Percentiles rank a stretch among this genome's conserved stretches.
These are phyloP conservation scores for Ceratocystis papillata DNA, from an alignment of 2,329 filamentous ascomycete species.

Conservation along the genomic window DNA sequence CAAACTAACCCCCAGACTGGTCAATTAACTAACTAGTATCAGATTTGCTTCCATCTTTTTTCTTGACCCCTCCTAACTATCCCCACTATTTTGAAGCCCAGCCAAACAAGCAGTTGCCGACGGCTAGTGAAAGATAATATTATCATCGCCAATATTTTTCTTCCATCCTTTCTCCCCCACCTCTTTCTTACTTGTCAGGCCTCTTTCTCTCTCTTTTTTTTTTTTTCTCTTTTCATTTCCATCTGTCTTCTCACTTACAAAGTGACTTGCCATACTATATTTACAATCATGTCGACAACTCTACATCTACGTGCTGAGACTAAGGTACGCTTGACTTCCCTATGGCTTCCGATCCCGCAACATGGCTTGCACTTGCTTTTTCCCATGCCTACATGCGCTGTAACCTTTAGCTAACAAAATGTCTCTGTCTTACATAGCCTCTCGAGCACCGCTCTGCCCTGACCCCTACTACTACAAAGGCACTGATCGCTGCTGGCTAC, in stretches of 20 bases:
- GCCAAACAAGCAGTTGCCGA: no score
- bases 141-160: no score
- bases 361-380: background rate
- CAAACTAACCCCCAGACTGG: background rate
- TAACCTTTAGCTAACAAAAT: background rate
- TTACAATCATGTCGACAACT: conserved; percentile 26
- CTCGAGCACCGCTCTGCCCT: conserved; percentile 44
- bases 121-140: no score
- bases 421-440: conserved; percentile 29
- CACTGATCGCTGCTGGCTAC: conserved; percentile 56
- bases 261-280: background rate
- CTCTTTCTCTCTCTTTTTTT: conserved; percentile 4
- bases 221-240: background rate
- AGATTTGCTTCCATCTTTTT: background rate
- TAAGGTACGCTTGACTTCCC: conserved; percentile 31
- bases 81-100: no score
- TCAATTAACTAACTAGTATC: no score
- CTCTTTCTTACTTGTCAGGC: background rate
- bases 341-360: background rate
- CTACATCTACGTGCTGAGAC: conserved; percentile 45
- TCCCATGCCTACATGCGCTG: background rate
- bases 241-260: conserved; percentile 1
- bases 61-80: no score
- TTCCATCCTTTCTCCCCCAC: background rate
- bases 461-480: conserved; percentile 32